Conservation (phyloP, 1,139 yeast species). For the Hansenula lynferdii region DNA sequence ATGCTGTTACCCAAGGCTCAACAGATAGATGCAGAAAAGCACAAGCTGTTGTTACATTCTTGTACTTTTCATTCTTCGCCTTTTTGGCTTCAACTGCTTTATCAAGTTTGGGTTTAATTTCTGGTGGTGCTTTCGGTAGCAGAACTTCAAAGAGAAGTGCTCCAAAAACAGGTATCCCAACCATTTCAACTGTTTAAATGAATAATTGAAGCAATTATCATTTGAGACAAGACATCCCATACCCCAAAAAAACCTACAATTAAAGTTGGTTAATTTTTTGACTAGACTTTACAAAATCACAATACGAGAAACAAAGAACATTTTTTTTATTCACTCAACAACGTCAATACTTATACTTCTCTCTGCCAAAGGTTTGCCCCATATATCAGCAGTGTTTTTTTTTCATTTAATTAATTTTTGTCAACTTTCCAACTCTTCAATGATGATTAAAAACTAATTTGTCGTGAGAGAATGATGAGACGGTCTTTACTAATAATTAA, state of each 20-base stretch:
- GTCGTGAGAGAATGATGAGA: no score
- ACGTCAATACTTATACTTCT: no score
- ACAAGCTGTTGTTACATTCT: conserved; percentile 88
- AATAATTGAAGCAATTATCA: neutral
- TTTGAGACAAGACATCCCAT: neutral
- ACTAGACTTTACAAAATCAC: no score
- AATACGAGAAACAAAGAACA: no score
- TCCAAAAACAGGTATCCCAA: conserved; percentile 81
- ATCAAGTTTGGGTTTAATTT: conserved; percentile 51
- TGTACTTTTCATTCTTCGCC: conserved; percentile 78
- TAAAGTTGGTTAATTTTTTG: no score
- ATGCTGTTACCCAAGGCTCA: conserved; percentile 72
- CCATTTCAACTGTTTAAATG: conserved; percentile 73
- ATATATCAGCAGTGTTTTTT: no score
- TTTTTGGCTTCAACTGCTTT: conserved; percentile 66
- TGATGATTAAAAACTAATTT: neutral
- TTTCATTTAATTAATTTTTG: no score
- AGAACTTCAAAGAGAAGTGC: conserved; percentile 38
- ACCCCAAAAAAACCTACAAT: neutral
- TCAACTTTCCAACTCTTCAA: no score
- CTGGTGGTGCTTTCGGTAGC: conserved; percentile 74
- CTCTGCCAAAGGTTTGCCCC: no score
- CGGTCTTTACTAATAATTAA: no score
- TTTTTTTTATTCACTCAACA: no score
- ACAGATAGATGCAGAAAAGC: conserved; percentile 89